Evolutionary conservation across 306 rosid species (phyloP).

Genomic region (Crotalaria pallida): DNA sequence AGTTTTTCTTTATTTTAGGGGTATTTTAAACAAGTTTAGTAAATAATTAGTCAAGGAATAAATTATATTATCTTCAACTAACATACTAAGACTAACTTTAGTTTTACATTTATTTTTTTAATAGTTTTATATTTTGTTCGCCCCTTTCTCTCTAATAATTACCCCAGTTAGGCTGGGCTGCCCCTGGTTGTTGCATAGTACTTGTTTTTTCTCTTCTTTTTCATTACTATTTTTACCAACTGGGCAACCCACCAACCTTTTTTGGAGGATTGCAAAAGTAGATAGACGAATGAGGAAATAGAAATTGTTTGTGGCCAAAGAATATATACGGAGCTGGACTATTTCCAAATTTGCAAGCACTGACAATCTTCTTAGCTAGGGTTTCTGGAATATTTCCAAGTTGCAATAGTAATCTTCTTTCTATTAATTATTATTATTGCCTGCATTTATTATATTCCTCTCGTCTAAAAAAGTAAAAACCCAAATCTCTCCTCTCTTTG

Average conservation of each 20-base stretch:
- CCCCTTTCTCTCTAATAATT: neutral
- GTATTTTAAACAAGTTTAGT: too few relatives aligned
- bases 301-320: neutral
- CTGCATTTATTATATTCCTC: neutral
- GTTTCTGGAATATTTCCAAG: conserved; percentile 27
- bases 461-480: neutral
- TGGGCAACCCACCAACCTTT: neutral
- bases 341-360: neutral
- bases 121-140: too few relatives aligned
- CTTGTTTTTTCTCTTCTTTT: neutral
- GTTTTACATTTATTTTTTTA: neutral
- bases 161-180: neutral
- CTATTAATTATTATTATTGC: neutral
- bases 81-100: neutral
- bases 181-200: neutral
- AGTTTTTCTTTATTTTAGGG: too few relatives aligned
- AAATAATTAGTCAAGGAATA: neutral
- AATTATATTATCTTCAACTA: neutral
- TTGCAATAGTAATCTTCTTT: neutral
- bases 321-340: neutral
- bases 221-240: neutral
- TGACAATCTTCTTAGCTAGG: conserved; percentile 30
- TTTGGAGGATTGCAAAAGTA: neutral
- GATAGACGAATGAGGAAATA: neutral
- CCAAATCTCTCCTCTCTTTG: neutral